Percentiles rank a stretch among this genome's conserved stretches.
Conservation (phyloP, 2,329 filamentous ascomycete genomes). For the Curvularia verruculosa region DNA sequence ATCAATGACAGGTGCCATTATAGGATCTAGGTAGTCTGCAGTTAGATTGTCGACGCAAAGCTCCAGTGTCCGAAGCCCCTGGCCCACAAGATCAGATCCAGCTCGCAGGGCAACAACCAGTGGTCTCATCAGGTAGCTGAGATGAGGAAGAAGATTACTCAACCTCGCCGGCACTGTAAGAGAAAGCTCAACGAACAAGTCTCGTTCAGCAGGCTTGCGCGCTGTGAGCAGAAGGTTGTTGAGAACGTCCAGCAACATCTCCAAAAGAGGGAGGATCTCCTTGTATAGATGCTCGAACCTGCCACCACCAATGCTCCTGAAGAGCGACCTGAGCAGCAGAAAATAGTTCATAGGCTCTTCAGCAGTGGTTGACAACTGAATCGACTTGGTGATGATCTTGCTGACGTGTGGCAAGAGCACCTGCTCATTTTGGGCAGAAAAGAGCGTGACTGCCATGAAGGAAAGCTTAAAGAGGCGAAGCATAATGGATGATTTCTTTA, state of each 20-base stretch:
- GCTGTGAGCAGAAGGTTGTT: conserved; percentile 93
- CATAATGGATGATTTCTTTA: conserved; percentile 90
- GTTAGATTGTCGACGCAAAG: conserved; percentile 98
- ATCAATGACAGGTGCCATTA: conserved; percentile 98
- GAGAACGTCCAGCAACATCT: conserved; percentile 96
- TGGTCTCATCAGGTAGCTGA: conserved; percentile 96
- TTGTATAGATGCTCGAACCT: conserved; percentile 98
- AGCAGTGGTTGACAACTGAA: conserved; percentile 91
- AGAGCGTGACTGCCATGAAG: conserved; percentile 98
- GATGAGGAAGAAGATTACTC: conserved; percentile 91
- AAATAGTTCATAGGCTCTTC: conserved; percentile 99
- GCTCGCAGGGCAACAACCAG: conserved; percentile 93
- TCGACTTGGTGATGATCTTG: conserved; percentile 96
- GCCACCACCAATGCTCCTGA: conserved; percentile 94
- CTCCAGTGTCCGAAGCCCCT: conserved; percentile 90
- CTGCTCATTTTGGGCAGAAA: conserved; percentile 92
- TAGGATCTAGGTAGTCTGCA: conserved; percentile 95
- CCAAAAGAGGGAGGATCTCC: conserved; percentile 91
- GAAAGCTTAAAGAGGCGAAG: conserved; percentile 95
- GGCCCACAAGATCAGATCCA: conserved; percentile 90
- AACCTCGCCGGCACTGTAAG: conserved; percentile 93
- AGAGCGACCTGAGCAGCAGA: conserved; percentile 85
- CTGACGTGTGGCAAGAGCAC: conserved; percentile 95
- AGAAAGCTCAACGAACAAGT: conserved; percentile 96
- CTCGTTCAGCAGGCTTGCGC: conserved; percentile 85